Conservation (phyloP, 2,329 filamentous ascomycete genomes). For the Pyricularia grisea region DNA sequence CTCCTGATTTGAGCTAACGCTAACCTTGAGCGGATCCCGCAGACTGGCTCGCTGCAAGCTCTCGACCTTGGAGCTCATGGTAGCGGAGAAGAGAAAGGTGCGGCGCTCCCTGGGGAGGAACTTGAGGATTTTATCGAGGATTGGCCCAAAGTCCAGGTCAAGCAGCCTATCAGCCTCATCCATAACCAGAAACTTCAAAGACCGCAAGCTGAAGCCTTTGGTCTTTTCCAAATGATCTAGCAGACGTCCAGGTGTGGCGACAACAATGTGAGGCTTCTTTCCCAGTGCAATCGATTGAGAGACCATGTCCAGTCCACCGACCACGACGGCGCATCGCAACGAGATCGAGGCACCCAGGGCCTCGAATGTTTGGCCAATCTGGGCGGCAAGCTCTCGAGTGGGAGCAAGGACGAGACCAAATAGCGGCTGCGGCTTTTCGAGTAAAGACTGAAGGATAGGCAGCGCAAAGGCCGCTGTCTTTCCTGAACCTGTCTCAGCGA, state of each 20-base stretch:
- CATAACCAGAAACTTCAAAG: conserved; percentile 83
- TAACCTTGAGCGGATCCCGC: conserved; percentile 73
- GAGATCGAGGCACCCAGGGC: conserved; percentile 79
- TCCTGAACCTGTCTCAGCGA: conserved; percentile 91
- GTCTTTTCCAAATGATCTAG: conserved; percentile 94
- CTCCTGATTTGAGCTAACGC: conserved; percentile 74
- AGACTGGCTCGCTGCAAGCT: conserved; percentile 83
- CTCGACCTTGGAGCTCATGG: conserved; percentile 90
- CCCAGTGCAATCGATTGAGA: conserved; percentile 81
- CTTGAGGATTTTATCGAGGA: conserved; percentile 69
- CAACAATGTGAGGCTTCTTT: conserved; percentile 92
- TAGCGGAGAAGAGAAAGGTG: conserved; percentile 67
- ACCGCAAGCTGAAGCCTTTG: conserved; percentile 81
- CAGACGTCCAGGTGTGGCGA: conserved; percentile 82
- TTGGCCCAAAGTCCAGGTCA: conserved; percentile 36
- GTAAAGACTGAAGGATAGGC: conserved; percentile 82
- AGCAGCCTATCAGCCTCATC: conserved; percentile 89
- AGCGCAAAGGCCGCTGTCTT: conserved; percentile 94
- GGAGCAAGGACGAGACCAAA: conserved; percentile 89
- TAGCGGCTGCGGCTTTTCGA: conserved; percentile 76
- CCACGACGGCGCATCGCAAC: conserved; percentile 77
- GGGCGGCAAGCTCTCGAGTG: conserved; percentile 85
- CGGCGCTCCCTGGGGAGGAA: conserved; percentile 68
- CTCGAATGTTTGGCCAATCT: conserved; percentile 83
- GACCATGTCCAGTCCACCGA: conserved; percentile 95